Conservation (phyloP, 2,329 filamentous ascomycete genomes). For the Aspergillus hiratsukae region DNA sequence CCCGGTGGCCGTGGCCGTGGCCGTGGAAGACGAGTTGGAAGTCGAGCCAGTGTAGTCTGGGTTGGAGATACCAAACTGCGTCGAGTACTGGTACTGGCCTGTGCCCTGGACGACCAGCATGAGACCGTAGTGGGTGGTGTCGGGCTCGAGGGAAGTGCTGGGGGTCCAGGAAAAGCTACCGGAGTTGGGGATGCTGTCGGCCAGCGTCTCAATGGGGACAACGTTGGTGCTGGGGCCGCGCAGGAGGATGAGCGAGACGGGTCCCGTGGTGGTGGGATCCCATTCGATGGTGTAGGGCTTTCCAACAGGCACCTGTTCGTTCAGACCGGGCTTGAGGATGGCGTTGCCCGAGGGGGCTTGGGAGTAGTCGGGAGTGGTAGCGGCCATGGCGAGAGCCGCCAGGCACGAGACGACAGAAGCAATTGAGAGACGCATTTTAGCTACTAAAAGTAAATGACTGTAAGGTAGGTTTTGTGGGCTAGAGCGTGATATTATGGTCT, state of each 20-base stretch:
- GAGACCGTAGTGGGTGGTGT: conserved; percentile 55
- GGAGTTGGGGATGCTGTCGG: conserved; percentile 52
- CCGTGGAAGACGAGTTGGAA: conserved; percentile 5
- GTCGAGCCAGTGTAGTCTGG: conserved; percentile 12
- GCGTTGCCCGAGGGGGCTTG: conserved; percentile 48
- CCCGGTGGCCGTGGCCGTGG: not conserved
- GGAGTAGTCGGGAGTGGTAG: conserved; percentile 34
- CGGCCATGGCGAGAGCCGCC: conserved; percentile 35
- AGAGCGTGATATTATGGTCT: not conserved
- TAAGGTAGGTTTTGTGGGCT: not conserved
- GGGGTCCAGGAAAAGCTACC: conserved; percentile 56
- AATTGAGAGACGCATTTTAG: conserved; percentile 38
- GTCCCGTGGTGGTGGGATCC: conserved; percentile 37
- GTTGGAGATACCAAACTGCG: conserved; percentile 56
- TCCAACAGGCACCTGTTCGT: conserved; percentile 52
- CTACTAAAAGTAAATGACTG: not conserved
- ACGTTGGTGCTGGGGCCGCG: conserved; percentile 56
- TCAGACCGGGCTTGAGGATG: conserved; percentile 48
- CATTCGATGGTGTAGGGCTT: conserved; percentile 56
- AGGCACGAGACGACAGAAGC: conserved; percentile 32
- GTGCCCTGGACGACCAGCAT: conserved; percentile 57
- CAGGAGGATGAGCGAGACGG: conserved; percentile 55
- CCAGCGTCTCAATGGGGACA: conserved; percentile 47
- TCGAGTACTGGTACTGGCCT: conserved; percentile 58
- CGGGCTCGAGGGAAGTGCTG: conserved; percentile 43